Evolutionary conservation across 2,329 filamentous ascomycete genomes (phyloP).

Genomic region (Fusarium begoniae): DNA sequence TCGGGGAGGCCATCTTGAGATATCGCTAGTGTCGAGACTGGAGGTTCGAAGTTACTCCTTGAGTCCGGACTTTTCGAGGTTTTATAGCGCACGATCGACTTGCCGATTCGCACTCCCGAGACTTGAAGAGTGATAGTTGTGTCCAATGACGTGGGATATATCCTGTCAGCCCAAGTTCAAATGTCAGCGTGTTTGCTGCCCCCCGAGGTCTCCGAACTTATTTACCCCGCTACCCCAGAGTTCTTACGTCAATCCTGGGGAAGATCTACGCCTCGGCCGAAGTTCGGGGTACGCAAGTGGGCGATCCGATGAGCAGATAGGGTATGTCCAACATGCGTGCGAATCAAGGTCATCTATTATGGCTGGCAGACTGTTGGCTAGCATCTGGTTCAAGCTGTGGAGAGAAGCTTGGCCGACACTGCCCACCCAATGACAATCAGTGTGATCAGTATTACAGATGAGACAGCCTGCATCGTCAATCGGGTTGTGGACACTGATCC

Average conservation of each 20-base stretch:
- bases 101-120: background rate
- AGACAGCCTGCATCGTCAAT: rapidly evolving
- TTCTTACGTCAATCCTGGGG: background rate
- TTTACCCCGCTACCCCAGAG: background rate
- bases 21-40: background rate
- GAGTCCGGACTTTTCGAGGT: background rate
- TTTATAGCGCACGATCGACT: background rate
- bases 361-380: no score
- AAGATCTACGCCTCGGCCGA: background rate
- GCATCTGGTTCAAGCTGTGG: background rate
- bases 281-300: background rate
- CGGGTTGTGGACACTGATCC: background rate
- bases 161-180: background rate
- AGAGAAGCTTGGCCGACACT: background rate
- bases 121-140: background rate
- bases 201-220: background rate
- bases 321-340: background rate
- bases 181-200: background rate
- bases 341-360: background rate
- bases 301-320: background rate
- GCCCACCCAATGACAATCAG: rapidly evolving
- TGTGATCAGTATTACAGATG: no score
- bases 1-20: background rate
- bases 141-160: background rate
- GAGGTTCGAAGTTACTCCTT: background rate